These are phyloP conservation scores for Penicillium sp. DNA, from an alignment of 2,329 filamentous ascomycete genomes.

Conservation along the genomic window DNA sequence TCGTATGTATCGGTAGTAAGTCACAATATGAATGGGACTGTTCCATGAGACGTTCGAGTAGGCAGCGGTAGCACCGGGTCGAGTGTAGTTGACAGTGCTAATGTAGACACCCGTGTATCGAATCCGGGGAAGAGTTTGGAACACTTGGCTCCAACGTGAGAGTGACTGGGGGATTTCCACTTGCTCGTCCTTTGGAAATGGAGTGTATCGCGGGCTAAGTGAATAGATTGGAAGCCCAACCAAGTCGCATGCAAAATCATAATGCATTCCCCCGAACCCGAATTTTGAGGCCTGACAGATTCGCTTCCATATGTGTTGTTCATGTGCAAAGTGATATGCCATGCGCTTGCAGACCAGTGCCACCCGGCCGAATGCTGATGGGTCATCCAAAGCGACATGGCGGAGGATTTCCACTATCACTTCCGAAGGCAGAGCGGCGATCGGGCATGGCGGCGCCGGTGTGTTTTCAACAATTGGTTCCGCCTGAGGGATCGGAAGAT, in stretches of 20 bases:
- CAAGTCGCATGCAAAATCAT: slow-evolving; percentile 68
- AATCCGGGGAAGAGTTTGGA: slow-evolving; percentile 78
- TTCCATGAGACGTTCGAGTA: slow-evolving; percentile 72
- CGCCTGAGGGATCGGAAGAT: slow-evolving; percentile 66
- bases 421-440: slow-evolving; percentile 78
- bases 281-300: slow-evolving; percentile 70
- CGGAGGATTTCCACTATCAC: slow-evolving; percentile 77
- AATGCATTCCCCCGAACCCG: slow-evolving; percentile 83
- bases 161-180: slow-evolving; percentile 38
- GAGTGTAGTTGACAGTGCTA: slow-evolving; percentile 91
- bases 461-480: slow-evolving; percentile 71
- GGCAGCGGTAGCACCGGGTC: slow-evolving; percentile 72
- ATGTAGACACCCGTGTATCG: slow-evolving; percentile 98
- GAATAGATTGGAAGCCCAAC: slow-evolving; percentile 48
- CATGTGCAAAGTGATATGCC: slow-evolving; percentile 79
- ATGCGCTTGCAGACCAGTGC: slow-evolving; percentile 83
- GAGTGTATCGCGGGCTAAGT: slow-evolving; percentile 36
- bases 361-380: slow-evolving; percentile 74
- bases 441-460: slow-evolving; percentile 74
- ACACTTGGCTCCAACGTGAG: slow-evolving; percentile 67
- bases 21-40: slow-evolving; percentile 89
- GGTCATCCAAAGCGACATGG: slow-evolving; percentile 72
- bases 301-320: slow-evolving; percentile 83
- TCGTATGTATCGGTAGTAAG: slow-evolving; percentile 94
- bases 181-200: slow-evolving; percentile 31